phyloP scores from a whole-genome alignment of 2,329 filamentous ascomycete genomes.

The Aureobasidium pullulans region DNA sequence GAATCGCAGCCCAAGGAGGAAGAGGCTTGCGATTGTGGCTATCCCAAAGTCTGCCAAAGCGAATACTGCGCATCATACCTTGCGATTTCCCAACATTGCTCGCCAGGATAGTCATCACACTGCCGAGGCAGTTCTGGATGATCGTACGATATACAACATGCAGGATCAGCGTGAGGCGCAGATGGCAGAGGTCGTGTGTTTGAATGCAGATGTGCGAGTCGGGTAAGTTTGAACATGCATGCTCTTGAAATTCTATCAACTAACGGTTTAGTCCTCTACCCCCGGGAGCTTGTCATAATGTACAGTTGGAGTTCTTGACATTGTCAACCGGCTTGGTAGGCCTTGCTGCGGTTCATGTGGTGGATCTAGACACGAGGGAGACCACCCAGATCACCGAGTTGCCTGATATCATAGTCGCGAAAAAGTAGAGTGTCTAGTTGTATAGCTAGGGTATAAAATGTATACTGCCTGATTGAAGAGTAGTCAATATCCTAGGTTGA shows the following conservation, averaged over 20 bases:
- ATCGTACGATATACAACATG: constrained; percentile 3
- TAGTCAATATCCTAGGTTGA: too few relatives aligned
- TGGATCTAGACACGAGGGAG: constrained; percentile 54
- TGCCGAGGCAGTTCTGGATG: constrained; percentile 21
- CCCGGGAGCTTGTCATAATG: constrained; percentile 64
- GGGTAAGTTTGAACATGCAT: constrained; percentile 41
- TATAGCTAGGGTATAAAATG: too few relatives aligned
- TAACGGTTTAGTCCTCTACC: constrained; percentile 49
- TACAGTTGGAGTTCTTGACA: constrained; percentile 64
- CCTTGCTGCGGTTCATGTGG: constrained; percentile 62
- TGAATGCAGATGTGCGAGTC: constrained; percentile 65
- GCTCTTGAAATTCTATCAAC: background rate
- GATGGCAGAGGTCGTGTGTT: constrained; percentile 58
- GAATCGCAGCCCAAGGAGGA: constrained; percentile 54
- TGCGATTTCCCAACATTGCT: background rate
- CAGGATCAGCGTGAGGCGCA: constrained; percentile 36
- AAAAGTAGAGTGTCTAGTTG: background rate
- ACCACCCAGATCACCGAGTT: constrained; percentile 10
- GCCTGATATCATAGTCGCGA: constrained; percentile 3
- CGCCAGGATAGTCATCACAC: constrained; percentile 28
- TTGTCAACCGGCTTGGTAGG: constrained; percentile 56
- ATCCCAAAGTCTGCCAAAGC: constrained; percentile 57
- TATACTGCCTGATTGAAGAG: too few relatives aligned
- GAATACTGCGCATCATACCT: constrained; percentile 23
- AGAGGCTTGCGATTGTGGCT: constrained; percentile 62